Percentiles rank a stretch among this genome's conserved stretches.
Conservation (phyloP, 352 stramenopile genomes). For the Phytophthora europaea region DNA sequence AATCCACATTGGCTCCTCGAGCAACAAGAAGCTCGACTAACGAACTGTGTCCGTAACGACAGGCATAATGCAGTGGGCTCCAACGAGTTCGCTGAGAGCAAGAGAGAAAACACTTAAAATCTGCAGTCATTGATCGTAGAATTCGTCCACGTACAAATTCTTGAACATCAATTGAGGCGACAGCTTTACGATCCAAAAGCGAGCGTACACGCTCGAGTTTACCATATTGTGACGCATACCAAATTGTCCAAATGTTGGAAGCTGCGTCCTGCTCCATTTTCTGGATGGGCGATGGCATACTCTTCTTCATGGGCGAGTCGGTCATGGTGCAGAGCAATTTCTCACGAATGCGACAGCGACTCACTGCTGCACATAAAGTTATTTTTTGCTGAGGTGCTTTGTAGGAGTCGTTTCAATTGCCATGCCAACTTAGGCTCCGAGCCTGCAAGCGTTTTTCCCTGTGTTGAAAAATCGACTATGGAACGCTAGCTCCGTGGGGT, state of each 20-base stretch:
- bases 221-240: slow-evolving; percentile 74
- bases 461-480: slow-evolving; percentile 36
- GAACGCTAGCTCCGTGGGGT: slow-evolving; percentile 29
- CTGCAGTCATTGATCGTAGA: not conserved
- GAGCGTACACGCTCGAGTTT: slow-evolving; percentile 62
- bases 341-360: too few species aligned
- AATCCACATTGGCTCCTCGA: slow-evolving; percentile 55
- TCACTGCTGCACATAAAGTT: slow-evolving; percentile 8
- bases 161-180: slow-evolving; percentile 56
- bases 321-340: slow-evolving; percentile 14
- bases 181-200: slow-evolving; percentile 53
- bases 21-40: slow-evolving; percentile 61
- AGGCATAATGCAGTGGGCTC: slow-evolving; percentile 71
- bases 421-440: slow-evolving; percentile 13
- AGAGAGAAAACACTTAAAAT: slow-evolving; percentile 1
- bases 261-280: slow-evolving; percentile 29
- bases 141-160: slow-evolving; percentile 50
- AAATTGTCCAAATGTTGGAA: slow-evolving; percentile 73
- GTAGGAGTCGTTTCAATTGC: slow-evolving; percentile 33
- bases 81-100: slow-evolving; percentile 59
- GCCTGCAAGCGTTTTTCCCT: slow-evolving; percentile 23
- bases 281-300: slow-evolving; percentile 37
- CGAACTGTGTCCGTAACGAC: slow-evolving; percentile 57
- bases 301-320: slow-evolving; percentile 20
- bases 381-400: slow-evolving; percentile 32